Evolutionary conservation across 306 rosid genomes (phyloP), one percentile per base, ranked within the genome.

Genomic region (Acacia acuminata): DNA sequence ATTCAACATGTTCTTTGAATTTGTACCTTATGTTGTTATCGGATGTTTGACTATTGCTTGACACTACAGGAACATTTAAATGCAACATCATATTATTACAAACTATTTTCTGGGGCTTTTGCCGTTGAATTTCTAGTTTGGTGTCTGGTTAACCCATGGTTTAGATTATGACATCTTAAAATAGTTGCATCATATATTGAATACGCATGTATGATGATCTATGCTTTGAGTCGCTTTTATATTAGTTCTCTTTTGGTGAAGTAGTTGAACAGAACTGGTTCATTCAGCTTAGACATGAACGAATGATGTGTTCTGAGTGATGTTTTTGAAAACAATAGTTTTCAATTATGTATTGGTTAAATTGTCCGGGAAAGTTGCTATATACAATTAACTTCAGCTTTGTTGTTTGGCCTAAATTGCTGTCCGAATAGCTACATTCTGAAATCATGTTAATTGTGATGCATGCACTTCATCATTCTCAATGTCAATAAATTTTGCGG

Each of bases 61-160:
- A 42, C 43, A 50, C 71, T 70, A 77, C 25, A 69, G 58, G 64
- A 43, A 81, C 12, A 64, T 55, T 20, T 30, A 69, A 19, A n/a
- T 38, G 79, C 38, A n/a, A 61, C 13, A 53, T 16, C n/a, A 3
- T 75, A 56, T 13, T n/a, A 6, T 36, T 51, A 17, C 19, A 19
- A 51, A 32, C 27, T 58, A 53, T 51, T 20, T 81, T 43, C 17
- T 55, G 48, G 16, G 22, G 79, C 27, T 74, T 71, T 60, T 76
- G 43, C 32, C 53, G 58, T 77, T 60, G 7, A 12, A 60, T 32
- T 77, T 78, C 14, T 45, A 25, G 73, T 61, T 77, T 17, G n/a
- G 42, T 32, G 11, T 32, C 78, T 32, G n/a, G 34, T 36, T 47
- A 63, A 22, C 25, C 34, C 45, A 22, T 71, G 75, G n/a, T 79